Conservation (phyloP, 2,329 filamentous ascomycete genomes). For the Paracoccidioides lutzii region DNA sequence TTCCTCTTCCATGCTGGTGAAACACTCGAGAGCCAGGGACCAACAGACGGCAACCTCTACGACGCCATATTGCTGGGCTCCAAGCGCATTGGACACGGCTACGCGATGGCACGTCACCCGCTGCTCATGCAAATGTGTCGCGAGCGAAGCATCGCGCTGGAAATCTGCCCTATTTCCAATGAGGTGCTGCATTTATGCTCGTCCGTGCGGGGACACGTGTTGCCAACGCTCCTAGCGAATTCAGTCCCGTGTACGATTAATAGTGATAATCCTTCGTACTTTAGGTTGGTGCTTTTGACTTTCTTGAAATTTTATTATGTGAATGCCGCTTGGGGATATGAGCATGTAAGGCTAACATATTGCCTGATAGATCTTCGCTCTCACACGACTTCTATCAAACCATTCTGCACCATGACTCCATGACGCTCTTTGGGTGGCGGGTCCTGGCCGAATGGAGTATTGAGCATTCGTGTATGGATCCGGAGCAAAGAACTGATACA, state of each 20-base stretch:
- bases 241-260: conserved; percentile 6
- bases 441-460: conserved; percentile 4
- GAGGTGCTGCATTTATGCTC: conserved; percentile 70
- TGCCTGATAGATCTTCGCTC: neutral
- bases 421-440: neutral
- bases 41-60: conserved; percentile 72
- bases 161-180: conserved; percentile 84
- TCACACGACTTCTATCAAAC: conserved; percentile 4
- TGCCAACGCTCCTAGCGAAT: conserved; percentile 39
- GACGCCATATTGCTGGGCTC: conserved; percentile 81
- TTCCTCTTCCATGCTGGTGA: conserved; percentile 97
- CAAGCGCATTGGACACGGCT: conserved; percentile 77
- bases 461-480: conserved; percentile 4
- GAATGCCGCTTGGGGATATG: neutral
- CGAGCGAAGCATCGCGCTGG: conserved; percentile 74
- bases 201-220: conserved; percentile 62
- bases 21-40: conserved; percentile 64
- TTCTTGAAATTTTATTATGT: neutral
- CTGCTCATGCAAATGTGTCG: conserved; percentile 79
- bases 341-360: neutral
- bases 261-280: conserved; percentile 5
- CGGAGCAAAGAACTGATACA: neutral
- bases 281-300: neutral
- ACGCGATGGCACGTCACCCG: conserved; percentile 82
- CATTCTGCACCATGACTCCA: neutral